Evolutionary conservation across 768 basidiomycete genomes (phyloP).

Genomic region (Rhizopogon vinicolor): DNA sequence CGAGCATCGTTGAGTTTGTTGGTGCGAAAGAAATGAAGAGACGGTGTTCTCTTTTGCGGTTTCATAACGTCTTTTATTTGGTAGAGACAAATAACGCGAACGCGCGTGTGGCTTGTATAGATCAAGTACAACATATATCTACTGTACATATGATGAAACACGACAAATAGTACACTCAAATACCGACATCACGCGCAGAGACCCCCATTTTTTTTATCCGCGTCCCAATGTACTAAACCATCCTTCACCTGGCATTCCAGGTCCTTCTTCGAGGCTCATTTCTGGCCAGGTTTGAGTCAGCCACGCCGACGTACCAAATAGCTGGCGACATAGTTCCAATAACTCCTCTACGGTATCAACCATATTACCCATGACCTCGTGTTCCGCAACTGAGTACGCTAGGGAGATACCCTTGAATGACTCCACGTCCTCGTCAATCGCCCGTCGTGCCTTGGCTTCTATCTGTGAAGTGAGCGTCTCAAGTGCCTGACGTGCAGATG

Average conservation of each 20-base stretch:
- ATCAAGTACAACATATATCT: too few relatives aligned
- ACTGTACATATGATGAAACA: neutral
- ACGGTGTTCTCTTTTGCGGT: too few relatives aligned
- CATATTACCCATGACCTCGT: conserved; percentile 35
- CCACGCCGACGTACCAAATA: conserved; percentile 45
- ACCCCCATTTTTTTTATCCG: neutral
- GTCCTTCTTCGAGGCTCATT: neutral
- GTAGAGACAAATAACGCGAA: neutral
- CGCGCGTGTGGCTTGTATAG: neutral
- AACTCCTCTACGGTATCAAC: conserved; percentile 40
- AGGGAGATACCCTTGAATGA: conserved; percentile 31
- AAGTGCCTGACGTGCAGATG: conserved; percentile 39
- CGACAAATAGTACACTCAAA: conserved; percentile 13
- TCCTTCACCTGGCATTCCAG: conserved; percentile 5
- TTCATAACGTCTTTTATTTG: neutral
- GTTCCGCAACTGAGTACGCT: conserved; percentile 40
- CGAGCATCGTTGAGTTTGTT: neutral
- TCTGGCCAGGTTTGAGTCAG: conserved; percentile 17
- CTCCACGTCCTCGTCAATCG: conserved; percentile 19
- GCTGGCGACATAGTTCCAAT: conserved; percentile 32
- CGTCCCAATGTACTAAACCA: conserved; percentile 27
- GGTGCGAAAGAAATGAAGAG: neutral
- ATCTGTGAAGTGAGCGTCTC: conserved; percentile 29
- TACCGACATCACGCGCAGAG: too few relatives aligned
- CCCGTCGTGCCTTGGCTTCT: conserved; percentile 26